Percentiles rank a stretch among this genome's conserved stretches.
phyloP scores from a whole-genome alignment of 371 early-diverging fungal species.

The Blastocladiella emersonii region DNA sequence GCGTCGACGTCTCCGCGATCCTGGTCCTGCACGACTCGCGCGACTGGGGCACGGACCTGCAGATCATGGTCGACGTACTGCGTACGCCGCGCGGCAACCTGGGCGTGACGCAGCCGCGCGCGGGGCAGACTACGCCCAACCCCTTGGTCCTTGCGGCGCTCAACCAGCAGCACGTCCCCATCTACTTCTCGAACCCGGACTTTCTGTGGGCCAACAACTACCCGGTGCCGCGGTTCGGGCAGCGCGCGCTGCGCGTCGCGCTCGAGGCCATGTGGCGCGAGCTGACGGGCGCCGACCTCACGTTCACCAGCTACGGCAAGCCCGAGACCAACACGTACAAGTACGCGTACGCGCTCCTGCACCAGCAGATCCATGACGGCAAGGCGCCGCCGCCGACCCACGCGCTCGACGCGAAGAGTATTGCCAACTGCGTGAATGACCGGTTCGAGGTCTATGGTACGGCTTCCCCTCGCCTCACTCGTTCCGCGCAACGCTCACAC shows the following conservation, averaged over 20 bases:
- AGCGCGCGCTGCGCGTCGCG: conserved; percentile 60
- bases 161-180: conserved; percentile 38
- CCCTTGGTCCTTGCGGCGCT: neutral
- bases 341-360: neutral
- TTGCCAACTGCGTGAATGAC: neutral
- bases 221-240: conserved; percentile 59
- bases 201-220: conserved; percentile 73
- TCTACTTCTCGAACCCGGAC: conserved; percentile 69
- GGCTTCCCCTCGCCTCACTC: no score
- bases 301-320: neutral
- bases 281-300: neutral
- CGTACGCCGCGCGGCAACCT: conserved; percentile 45
- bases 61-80: conserved; percentile 47
- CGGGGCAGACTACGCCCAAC: neutral
- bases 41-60: conserved; percentile 60
- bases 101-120: conserved; percentile 13
- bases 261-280: conserved; percentile 41
- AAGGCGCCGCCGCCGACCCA: neutral
- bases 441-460: neutral
- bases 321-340: neutral
- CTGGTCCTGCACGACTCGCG: conserved; percentile 75
- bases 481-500: no score
- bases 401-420: neutral
- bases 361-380: neutral
- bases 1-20: conserved; percentile 47